Evolutionary conservation across 805 yeast genomes (phyloP).

Genomic region (Ogataea ganodermae): DNA sequence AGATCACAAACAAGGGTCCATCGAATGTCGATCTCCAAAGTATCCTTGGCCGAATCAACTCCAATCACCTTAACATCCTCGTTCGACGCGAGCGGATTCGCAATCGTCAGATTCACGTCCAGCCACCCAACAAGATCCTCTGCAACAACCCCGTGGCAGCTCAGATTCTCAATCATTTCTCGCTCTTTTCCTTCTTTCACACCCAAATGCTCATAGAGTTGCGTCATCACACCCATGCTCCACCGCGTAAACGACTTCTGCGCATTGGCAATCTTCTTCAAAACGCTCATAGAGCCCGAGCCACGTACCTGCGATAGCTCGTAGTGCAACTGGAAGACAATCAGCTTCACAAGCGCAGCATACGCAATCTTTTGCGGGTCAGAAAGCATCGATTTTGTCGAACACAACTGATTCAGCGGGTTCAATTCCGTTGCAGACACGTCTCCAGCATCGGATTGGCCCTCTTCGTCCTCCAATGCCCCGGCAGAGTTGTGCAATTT

Average conservation of each 20-base stretch:
- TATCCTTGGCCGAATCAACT: constrained; percentile 34
- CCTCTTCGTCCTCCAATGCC: constrained; percentile 19
- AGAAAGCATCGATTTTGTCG: constrained; percentile 77
- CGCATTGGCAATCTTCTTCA: constrained; percentile 61
- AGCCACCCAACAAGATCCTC: constrained; percentile 68
- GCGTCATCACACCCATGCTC: constrained; percentile 71
- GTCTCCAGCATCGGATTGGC: constrained; percentile 10
- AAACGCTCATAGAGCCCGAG: constrained; percentile 52
- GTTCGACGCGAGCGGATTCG: constrained; percentile 48
- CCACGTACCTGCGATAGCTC: constrained; percentile 65
- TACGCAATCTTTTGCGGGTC: constrained; percentile 91
- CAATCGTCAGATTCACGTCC: constrained; percentile 41
- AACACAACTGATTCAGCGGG: constrained; percentile 66
- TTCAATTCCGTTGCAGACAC: constrained; percentile 35
- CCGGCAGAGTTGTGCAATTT: constrained; percentile 28
- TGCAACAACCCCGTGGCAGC: constrained; percentile 80
- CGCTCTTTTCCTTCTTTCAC: constrained; percentile 68
- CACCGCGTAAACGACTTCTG: constrained; percentile 83
- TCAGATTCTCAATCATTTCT: constrained; percentile 81
- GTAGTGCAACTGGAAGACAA: constrained; percentile 78
- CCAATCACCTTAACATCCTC: constrained; percentile 23
- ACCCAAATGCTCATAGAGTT: constrained; percentile 81
- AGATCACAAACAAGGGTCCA: constrained; percentile 96
- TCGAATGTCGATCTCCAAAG: constrained; percentile 68
- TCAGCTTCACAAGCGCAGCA: constrained; percentile 77